A percentile compares a stretch with the other conserved stretches of the same genome.
These are phyloP conservation scores for Phtheirospermum japonicum DNA, from an alignment of 257 asterid species.

Conservation along the genomic window DNA sequence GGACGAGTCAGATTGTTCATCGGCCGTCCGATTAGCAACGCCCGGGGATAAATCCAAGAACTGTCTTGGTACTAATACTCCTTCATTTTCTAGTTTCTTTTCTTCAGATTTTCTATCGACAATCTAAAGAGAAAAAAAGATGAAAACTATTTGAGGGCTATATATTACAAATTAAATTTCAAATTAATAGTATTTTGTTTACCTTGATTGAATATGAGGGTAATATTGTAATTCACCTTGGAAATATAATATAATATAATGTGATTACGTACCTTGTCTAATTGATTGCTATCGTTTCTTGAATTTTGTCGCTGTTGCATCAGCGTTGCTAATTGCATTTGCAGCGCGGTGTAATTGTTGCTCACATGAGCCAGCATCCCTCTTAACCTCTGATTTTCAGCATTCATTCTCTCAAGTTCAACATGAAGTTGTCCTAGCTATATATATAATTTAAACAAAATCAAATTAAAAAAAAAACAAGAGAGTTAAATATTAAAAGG, in stretches of 20 bases:
- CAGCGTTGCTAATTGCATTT: constrained; percentile 44
- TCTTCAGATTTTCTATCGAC: constrained; percentile 23
- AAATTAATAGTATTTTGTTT: too few species aligned
- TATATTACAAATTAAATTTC: too few species aligned
- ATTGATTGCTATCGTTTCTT: background rate
- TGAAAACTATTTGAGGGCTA: background rate
- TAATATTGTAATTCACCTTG: background rate
- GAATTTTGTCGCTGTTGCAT: constrained; percentile 34
- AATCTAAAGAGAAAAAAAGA: constrained; percentile 4
- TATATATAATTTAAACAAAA: too few species aligned
- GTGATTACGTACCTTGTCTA: constrained; percentile 27
- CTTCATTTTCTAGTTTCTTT: constrained; percentile 22
- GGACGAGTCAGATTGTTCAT: constrained; percentile 43
- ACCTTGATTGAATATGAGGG: background rate
- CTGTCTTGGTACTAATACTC: constrained; percentile 38
- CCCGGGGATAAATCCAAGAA: constrained; percentile 50
- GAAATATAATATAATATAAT: background rate
- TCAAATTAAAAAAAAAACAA: too few species aligned
- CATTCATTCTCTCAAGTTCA: constrained; percentile 49
- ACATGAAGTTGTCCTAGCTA: constrained; percentile 51
- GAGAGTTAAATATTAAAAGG: too few species aligned
- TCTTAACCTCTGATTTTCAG: constrained; percentile 57
- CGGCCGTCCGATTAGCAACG: constrained; percentile 20
- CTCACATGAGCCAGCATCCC: constrained; percentile 58
- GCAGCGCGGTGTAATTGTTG: constrained; percentile 48